Evolutionary conservation across 78 protist species (phyloP), one percentile per base, ranked within the genome.

Genomic region (Dictyostelium firmibasis): DNA sequence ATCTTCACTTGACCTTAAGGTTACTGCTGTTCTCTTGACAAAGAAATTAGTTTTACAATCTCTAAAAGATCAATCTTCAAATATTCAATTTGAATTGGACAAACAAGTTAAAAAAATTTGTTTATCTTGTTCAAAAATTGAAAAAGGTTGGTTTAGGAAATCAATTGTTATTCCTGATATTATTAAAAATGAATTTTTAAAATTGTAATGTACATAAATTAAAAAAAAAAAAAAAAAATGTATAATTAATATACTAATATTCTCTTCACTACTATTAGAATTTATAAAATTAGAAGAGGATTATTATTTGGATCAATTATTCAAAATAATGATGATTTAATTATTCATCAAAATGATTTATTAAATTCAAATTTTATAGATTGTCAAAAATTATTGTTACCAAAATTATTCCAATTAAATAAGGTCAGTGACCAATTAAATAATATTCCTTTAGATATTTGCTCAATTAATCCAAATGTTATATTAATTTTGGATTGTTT

Each of bases 251-350:
- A n/a, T n/a, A n/a, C n/a, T n/a, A n/a, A n/a, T n/a, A n/a, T n/a
- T n/a, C n/a, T n/a, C n/a, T n/a, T n/a, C n/a, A n/a, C n/a, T n/a
- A n/a, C n/a, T n/a, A n/a, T 9, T 57, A 78, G 67, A 62, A 88
- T 78, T 47, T 88, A 81, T 70, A 41, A 25, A 70, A 43, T 78
- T 27, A 78, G 82, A 44, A 67, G 74, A n/a, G 53, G 87, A 23
- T 23, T 89, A 35, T 25, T 89, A 31, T 81, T 69, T 81, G 94
- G 87, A 43, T 33, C 79, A 43, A 69, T 47, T 20, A 81, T 89
- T 81, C 94, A 89, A 47, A 89, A 81, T 81, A 31, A 75, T n/a
- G 94, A 89, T 81, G 94, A 89, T 70, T 69, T 89, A 13, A 38
- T 41, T 43, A 47, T 81, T 38, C 10, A 69, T 2, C 67, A 53